Conservation (phyloP, 2,329 filamentous ascomycete genomes). For the Knoxdaviesia proteae region DNA sequence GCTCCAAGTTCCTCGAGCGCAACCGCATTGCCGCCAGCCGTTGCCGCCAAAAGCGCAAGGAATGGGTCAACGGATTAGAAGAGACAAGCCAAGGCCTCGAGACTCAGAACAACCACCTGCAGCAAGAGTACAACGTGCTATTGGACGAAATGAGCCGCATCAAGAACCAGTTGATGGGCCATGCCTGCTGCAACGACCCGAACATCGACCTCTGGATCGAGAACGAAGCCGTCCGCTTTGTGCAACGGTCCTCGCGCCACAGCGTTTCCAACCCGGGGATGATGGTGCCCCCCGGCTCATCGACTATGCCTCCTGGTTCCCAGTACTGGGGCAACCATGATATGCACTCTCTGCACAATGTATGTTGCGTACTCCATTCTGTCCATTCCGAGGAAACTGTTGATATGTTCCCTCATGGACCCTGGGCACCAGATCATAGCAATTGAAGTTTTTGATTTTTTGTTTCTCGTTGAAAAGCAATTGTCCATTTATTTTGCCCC, state of each 20-base stretch:
- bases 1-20: conserved; percentile 38
- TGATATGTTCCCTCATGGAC: no score
- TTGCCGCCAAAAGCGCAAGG: conserved; percentile 47
- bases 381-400: no score
- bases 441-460: no score
- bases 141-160: conserved; percentile 23
- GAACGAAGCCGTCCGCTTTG: conserved; percentile 27
- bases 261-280: background rate
- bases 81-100: conserved; percentile 23
- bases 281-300: background rate
- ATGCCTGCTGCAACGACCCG: conserved; percentile 28
- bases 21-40: conserved; percentile 57
- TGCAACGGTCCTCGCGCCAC: conserved; percentile 9
- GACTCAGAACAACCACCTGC: conserved; percentile 19
- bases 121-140: conserved; percentile 20
- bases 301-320: no score
- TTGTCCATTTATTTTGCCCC: no score
- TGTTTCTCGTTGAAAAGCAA: no score
- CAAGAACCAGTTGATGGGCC: conserved; percentile 29
- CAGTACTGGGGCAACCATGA: no score
- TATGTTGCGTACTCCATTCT: no score
- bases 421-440: no score
- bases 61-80: conserved; percentile 28
- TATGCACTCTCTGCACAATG: no score
- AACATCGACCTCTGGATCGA: conserved; percentile 33